Base-by-base conservation (phyloP, 2,329 filamentous ascomycete species). In the Biscogniauxia sp. region DNA sequence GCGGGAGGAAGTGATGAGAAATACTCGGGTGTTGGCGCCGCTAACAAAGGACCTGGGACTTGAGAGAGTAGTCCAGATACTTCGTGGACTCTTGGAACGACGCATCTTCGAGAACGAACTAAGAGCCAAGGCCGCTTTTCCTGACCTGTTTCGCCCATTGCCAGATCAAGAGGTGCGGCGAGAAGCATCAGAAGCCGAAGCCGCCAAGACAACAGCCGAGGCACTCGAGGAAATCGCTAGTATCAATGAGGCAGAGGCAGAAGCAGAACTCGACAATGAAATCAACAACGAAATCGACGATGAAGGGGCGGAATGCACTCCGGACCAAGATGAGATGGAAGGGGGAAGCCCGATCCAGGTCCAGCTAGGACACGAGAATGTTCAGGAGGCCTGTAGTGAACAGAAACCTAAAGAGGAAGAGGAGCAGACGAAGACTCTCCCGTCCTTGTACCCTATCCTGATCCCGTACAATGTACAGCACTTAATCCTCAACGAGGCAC, bases 381-480 rank as follows among this genome's bases (percentile, higher is more conserved):
- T 11, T n/a, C 13, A 51, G 49, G 57, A 55, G 25, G 13, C 23
- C 7, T n/a, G 20, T 51, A 26, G 41, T 55, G 41, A 55, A 59
- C 5, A 28, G 23, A 11, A 37, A 37, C 25, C 32, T 25, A 20
- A 32, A 51, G 52, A 25, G 32, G 19, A 32, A 20, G 60, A 57
- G 50, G 41, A 51, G 41, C 45, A 56, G 3, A 41, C 41, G 6
- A 49, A 37, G 20, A 45, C 23, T n/a, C 15, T 71, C 1, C 69
- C 70, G 3, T 70, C 70, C 1, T 59, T 75, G 5, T 72, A 73
- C 59, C 74, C 74, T 0, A 67, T 68, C 0, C 73, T 68, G 32
- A 62, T 78, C 13, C 73, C 73, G 4, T 78, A 75, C 62, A 64
- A 66, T 28, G 61, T 72, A 3, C 75, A 78, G 57, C 74, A 78